Evolutionary conservation across 2,329 filamentous ascomycete species (phyloP).

Genomic region (Raffaelea arxii): DNA sequence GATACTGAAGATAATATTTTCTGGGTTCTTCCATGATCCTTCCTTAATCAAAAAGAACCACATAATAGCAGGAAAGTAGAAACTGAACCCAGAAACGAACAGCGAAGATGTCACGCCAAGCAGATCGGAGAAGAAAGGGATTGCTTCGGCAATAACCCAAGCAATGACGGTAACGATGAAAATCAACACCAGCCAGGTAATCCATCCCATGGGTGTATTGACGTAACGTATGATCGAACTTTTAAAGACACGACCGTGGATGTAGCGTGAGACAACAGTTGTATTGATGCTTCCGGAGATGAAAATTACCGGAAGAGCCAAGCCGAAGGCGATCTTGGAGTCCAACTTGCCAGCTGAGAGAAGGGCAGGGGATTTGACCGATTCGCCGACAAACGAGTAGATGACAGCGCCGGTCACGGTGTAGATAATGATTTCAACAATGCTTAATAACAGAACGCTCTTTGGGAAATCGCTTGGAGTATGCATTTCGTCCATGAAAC

Average conservation of each 20-base stretch:
- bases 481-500: conserved; percentile 45
- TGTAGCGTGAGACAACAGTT: conserved; percentile 29
- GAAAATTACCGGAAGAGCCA: conserved; percentile 64
- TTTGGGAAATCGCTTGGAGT: conserved; percentile 35
- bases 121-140: conserved; percentile 63
- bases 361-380: conserved; percentile 57
- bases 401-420: conserved; percentile 5
- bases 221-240: conserved; percentile 33
- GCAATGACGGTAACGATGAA: conserved; percentile 49
- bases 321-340: conserved; percentile 58
- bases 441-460: conserved; percentile 52
- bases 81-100: conserved; percentile 38
- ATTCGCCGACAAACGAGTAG: conserved; percentile 29
- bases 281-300: conserved; percentile 43
- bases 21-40: conserved; percentile 17
- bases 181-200: conserved; percentile 47
- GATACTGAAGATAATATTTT: conserved; percentile 13
- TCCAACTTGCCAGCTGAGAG: conserved; percentile 50
- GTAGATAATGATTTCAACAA: conserved; percentile 22
- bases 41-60: conserved; percentile 24
- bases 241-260: conserved; percentile 35
- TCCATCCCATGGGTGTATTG: conserved; percentile 38
- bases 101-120: conserved; percentile 44
- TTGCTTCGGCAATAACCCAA: conserved; percentile 62
- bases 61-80: conserved; percentile 23